phyloP scores from a whole-genome alignment of 305 asterid species.

The Solanum hybrid region DNA sequence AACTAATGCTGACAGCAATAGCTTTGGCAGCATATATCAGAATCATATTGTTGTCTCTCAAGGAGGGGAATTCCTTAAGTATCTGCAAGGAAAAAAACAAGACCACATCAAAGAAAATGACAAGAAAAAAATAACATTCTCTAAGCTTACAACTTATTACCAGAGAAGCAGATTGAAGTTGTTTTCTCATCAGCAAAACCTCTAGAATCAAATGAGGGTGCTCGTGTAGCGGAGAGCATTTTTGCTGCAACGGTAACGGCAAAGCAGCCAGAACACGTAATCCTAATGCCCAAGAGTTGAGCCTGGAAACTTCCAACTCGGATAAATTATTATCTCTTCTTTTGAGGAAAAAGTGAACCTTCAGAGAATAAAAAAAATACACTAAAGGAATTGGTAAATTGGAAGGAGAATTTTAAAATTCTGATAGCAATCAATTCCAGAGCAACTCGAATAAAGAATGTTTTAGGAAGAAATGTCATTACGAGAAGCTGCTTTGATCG shows the following conservation, averaged over 20 bases:
- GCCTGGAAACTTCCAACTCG: slow-evolving; percentile 80
- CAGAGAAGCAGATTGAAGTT: slow-evolving; percentile 93
- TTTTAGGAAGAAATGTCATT: slow-evolving; percentile 22
- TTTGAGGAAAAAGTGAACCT: slow-evolving; percentile 99
- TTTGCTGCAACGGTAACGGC: slow-evolving; percentile 98
- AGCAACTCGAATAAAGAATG: not conserved
- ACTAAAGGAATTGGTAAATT: not conserved
- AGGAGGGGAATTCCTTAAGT: slow-evolving; percentile 76
- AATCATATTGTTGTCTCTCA: slow-evolving; percentile 75
- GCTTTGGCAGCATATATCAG: slow-evolving; percentile 89
- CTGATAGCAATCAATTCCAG: not conserved
- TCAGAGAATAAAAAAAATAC: slow-evolving; percentile 8
- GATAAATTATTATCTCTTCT: slow-evolving; percentile 84
- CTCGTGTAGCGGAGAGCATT: slow-evolving; percentile 93
- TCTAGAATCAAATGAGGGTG: slow-evolving; percentile 95
- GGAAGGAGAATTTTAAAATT: not conserved
- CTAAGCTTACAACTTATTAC: slow-evolving; percentile 28
- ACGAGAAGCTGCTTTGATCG: slow-evolving; percentile 98
- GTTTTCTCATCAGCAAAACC: slow-evolving; percentile 97
- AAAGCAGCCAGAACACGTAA: slow-evolving; percentile 91
- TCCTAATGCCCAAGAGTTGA: slow-evolving; percentile 97
- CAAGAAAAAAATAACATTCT: not conserved
- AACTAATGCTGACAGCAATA: slow-evolving; percentile 69
- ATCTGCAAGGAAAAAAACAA: slow-evolving; percentile 39
- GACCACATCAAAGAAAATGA: not conserved